Evolutionary conservation across 169 alveolate species (phyloP).

Genomic region (Plasmodium gonderi): DNA sequence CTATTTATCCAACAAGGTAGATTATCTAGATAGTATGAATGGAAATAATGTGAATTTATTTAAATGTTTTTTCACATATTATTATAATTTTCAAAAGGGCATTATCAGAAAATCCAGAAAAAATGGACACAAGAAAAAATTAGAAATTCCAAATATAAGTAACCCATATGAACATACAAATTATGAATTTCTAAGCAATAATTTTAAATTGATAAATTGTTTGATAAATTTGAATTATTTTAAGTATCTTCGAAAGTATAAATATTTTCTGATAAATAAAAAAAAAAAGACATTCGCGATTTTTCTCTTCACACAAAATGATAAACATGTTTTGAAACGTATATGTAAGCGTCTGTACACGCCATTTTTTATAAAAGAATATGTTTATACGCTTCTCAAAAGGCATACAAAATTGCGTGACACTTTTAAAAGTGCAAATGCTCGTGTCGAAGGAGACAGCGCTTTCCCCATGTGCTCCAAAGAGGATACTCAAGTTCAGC

Average conservation of each 20-base stretch:
- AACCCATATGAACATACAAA: not conserved
- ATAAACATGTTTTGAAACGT: not conserved
- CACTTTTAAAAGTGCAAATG: not conserved
- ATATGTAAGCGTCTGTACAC: slow-evolving; percentile 2
- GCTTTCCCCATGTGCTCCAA: not conserved
- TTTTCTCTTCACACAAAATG: not conserved
- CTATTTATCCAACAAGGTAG: slow-evolving; percentile 12
- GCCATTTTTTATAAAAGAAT: slow-evolving; percentile 37
- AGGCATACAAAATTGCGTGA: slow-evolving; percentile 6
- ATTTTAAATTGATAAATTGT: slow-evolving; percentile 41
- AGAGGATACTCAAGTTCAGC: not conserved
- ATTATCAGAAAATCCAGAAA: not conserved
- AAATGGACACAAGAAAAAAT: not conserved
- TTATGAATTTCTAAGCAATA: not conserved
- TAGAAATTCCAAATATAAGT: not conserved
- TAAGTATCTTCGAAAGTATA: slow-evolving; percentile 41
- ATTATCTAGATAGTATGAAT: slow-evolving; percentile 10
- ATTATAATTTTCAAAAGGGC: slow-evolving; percentile 16
- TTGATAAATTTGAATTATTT: slow-evolving; percentile 30
- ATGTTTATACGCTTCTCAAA: slow-evolving; percentile 46
- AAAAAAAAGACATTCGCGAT: slow-evolving; percentile 13
- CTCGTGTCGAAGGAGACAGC: not conserved
- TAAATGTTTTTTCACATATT: slow-evolving; percentile 59
- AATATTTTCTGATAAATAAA: slow-evolving; percentile 19
- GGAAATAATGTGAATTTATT: slow-evolving; percentile 22